Conservation (phyloP, 176 grass and related monocot species). For the Luzula sylvatica region DNA sequence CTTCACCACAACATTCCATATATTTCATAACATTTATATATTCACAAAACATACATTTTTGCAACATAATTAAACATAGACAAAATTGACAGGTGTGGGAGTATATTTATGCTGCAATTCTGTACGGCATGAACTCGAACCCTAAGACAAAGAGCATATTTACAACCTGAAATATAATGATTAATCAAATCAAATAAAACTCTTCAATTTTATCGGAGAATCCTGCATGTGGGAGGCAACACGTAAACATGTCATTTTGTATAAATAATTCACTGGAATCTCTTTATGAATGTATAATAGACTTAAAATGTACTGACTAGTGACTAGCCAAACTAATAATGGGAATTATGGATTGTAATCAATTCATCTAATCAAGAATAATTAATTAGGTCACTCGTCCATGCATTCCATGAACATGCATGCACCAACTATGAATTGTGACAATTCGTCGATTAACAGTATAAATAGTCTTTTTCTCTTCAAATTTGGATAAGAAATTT, state of each 20-base stretch:
- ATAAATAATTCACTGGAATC: not conserved
- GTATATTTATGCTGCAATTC: not conserved
- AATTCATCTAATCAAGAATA: constrained; percentile 5
- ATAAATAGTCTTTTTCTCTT: constrained; percentile 16
- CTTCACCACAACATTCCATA: not conserved
- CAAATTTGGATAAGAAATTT: constrained; percentile 12
- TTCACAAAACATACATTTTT: no score
- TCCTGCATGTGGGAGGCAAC: constrained; percentile 1
- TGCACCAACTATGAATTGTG: constrained; percentile 13
- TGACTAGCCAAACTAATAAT: not conserved
- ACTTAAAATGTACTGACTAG: no score
- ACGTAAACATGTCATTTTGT: not conserved
- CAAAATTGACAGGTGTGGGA: not conserved
- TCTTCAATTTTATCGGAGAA: not conserved
- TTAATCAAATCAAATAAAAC: not conserved
- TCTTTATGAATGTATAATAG: not conserved
- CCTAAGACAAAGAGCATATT: constrained; percentile 3
- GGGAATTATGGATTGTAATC: not conserved
- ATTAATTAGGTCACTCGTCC: not conserved
- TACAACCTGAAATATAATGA: not conserved
- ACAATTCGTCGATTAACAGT: constrained; percentile 7
- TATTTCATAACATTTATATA: no score
- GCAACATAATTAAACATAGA: no score
- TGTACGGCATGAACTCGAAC: constrained; percentile 2
- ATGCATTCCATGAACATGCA: not conserved